Percentiles rank a stretch among this genome's conserved stretches.
Conservation (phyloP, 345 rosid genomes). For the Gossypium bickii region DNA sequence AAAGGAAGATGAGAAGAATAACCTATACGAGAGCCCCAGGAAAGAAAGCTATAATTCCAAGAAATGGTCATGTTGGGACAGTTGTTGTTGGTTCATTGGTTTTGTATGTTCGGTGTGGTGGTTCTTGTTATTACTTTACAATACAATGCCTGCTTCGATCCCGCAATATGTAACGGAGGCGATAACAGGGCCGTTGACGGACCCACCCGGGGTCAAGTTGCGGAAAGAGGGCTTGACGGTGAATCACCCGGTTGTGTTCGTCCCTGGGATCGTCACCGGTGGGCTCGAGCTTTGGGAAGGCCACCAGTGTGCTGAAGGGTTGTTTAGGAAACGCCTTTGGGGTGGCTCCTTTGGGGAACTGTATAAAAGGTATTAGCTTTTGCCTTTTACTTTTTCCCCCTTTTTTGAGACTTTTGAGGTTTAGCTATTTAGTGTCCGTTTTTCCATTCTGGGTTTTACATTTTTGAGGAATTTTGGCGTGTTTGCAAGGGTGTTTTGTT, state of each 20-base stretch:
- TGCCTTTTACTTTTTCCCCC: not conserved
- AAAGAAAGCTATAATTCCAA: not conserved
- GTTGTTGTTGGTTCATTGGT: constrained; percentile 65
- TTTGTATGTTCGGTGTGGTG: constrained; percentile 58
- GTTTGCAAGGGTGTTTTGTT: not conserved
- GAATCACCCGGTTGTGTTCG: constrained; percentile 67
- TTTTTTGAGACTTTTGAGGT: not conserved
- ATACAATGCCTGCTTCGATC: constrained; percentile 63
- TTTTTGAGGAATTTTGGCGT: not conserved
- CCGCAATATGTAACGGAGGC: constrained; percentile 72
- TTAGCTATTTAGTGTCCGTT: not conserved
- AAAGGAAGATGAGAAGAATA: constrained; percentile 2
- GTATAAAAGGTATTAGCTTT: constrained; percentile 44
- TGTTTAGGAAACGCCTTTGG: constrained; percentile 75
- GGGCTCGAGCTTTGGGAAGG: constrained; percentile 79
- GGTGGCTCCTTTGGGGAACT: constrained; percentile 69
- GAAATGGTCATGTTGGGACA: constrained; percentile 51
- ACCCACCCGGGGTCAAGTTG: constrained; percentile 64
- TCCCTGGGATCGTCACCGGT: constrained; percentile 69
- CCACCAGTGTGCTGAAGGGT: constrained; percentile 58
- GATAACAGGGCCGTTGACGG: constrained; percentile 55
- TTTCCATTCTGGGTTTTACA: not conserved
- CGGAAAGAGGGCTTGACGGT: constrained; percentile 52
- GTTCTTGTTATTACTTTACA: constrained; percentile 47
- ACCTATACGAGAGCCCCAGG: not conserved